Evolutionary conservation across 257 asterid genomes (phyloP), one percentile per base, ranked within the genome.

Genomic region (Galeopsis tetrahit): DNA sequence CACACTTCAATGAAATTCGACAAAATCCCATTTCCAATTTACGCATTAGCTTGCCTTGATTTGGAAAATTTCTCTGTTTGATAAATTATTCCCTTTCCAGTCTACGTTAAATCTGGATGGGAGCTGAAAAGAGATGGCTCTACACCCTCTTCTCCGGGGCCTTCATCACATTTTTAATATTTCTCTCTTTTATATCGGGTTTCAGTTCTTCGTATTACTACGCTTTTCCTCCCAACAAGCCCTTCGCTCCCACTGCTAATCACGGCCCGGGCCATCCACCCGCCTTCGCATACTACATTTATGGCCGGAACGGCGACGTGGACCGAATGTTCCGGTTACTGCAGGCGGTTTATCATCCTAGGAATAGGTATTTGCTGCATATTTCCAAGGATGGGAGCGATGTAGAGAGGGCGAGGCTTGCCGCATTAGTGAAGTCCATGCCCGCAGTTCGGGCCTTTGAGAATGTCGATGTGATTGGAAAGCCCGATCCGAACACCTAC

Each of bases 61-160:
- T 35, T 48, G 68, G 36, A 34, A 42, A 49, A 33, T 43, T 9
- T 3, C 34, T 1, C 34, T 7, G n/a, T 69, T 64, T 49, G 53
- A 21, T 17, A 17, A 43, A 52, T 55, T 62, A 52, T 55, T 62
- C 40, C 9, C 34, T 8, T 55, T 7, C 63, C 13, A 36, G 35
- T 69, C 40, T 63, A 3, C 78, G 51, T 74, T 65, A 69, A 78
- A 79, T 82, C 79, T 61, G 57, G 43, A 87, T 87, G 90, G 98
- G 93, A 84, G 87, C 96, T 80, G 99, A 90, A 70, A 88, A 84
- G 89, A 95, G 88, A 85, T 95, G 98, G 99, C 85, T 95, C 34
- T 92, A 82, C 81, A 89, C 95, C 80, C 96, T 95, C 48, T 92
- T 95, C 71, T 85, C 85, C 35, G 99, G 95, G 51, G 93, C 98